phyloP scores from a whole-genome alignment of 2,329 filamentous ascomycete genomes.

The Clarireedia sp. region DNA sequence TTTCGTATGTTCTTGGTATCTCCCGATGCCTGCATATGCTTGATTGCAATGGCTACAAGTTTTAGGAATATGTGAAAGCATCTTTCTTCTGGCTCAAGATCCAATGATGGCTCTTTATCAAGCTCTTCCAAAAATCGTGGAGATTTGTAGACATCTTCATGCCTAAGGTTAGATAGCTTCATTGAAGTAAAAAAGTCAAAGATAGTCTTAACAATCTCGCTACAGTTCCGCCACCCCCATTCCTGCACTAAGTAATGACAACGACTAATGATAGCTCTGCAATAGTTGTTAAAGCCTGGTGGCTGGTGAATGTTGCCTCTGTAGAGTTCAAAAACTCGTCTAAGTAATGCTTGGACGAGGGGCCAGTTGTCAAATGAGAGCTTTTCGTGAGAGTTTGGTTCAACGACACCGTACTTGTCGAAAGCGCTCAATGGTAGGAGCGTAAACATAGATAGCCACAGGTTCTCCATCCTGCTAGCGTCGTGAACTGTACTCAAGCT shows the following conservation, averaged over 20 bases:
- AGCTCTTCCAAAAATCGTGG: slow-evolving; percentile 54
- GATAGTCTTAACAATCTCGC: slow-evolving; percentile 47
- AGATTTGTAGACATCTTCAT: slow-evolving; percentile 55
- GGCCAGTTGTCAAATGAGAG: slow-evolving; percentile 49
- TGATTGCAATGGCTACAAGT: slow-evolving; percentile 50
- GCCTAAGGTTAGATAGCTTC: slow-evolving; percentile 52
- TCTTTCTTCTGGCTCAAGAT: slow-evolving; percentile 45
- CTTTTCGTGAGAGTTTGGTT: slow-evolving; percentile 33
- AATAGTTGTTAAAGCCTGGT: slow-evolving; percentile 59
- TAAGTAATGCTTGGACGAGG: slow-evolving; percentile 49
- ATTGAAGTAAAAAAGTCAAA: slow-evolving; percentile 63
- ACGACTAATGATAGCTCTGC: slow-evolving; percentile 48
- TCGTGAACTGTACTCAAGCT: slow-evolving; percentile 33
- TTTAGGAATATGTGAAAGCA: slow-evolving; percentile 65
- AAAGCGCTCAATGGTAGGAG: slow-evolving; percentile 56
- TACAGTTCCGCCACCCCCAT: slow-evolving; percentile 57
- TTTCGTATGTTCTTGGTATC: slow-evolving; percentile 52
- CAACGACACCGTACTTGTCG: slow-evolving; percentile 43
- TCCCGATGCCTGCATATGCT: slow-evolving; percentile 39
- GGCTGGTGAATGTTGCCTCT: slow-evolving; percentile 45
- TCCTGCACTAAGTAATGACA: slow-evolving; percentile 56
- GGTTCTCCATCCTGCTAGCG: slow-evolving; percentile 42
- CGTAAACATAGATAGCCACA: slow-evolving; percentile 53
- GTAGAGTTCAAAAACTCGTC: slow-evolving; percentile 51
- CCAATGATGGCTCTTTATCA: slow-evolving; percentile 35